Evolutionary conservation across 1,284 basidiomycete genomes (phyloP).

Genomic region (Ganoderma sp.): DNA sequence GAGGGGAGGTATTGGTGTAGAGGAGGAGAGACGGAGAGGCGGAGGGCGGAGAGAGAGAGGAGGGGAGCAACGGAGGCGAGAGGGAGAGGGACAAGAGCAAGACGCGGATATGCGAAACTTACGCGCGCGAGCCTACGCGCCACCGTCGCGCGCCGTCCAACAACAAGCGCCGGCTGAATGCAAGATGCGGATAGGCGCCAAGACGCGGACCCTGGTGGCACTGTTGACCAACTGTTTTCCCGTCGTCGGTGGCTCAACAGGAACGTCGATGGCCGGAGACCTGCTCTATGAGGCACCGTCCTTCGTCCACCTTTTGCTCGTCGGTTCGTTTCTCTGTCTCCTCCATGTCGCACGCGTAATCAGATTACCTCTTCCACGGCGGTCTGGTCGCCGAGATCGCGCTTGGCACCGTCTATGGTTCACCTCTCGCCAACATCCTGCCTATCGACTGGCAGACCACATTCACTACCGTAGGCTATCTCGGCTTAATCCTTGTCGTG

Average conservation of each 20-base stretch:
- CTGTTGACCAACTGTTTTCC: neutral
- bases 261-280: conserved; percentile 1
- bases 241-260: neutral
- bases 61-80: conserved; percentile 6
- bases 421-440: conserved; percentile 52
- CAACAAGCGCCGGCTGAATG: neutral
- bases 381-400: conserved; percentile 50
- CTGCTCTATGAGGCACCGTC: conserved; percentile 36
- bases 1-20: neutral
- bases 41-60: conserved; percentile 2
- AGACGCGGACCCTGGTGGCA: no score
- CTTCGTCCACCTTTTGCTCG: conserved; percentile 30
- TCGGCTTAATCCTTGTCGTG: conserved; percentile 59
- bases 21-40: neutral
- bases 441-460: conserved; percentile 47
- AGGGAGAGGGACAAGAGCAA: neutral
- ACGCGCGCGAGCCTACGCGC: neutral
- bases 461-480: conserved; percentile 53
- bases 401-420: conserved; percentile 53
- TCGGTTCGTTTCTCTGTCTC: conserved; percentile 37
- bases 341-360: conserved; percentile 32
- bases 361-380: conserved; percentile 34
- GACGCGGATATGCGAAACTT: conserved; percentile 4
- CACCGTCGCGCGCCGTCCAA: neutral
- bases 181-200: neutral